Percentiles rank a stretch among this genome's conserved stretches.
Conservation (phyloP, 2,329 filamentous ascomycete species). For the Claviceps paspali region DNA sequence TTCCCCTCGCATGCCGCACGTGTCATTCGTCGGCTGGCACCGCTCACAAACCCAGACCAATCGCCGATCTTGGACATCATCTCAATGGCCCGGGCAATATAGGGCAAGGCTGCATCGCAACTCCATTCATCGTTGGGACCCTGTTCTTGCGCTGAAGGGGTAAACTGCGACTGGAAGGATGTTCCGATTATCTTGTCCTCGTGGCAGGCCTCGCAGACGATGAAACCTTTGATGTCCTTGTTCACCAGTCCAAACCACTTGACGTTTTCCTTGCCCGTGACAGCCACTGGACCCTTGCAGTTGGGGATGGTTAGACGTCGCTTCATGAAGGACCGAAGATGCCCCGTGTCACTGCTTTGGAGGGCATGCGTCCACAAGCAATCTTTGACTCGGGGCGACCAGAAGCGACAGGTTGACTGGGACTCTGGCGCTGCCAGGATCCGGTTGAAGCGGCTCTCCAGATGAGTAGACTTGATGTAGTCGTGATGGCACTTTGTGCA, state of each 20-base stretch:
- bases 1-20: conserved; percentile 16
- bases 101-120: conserved; percentile 17
- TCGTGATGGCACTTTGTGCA: conserved; percentile 27
- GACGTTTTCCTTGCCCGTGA: conserved; percentile 10
- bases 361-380: conserved; percentile 19
- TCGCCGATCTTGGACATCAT: conserved; percentile 11
- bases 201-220: conserved; percentile 24
- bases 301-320: conserved; percentile 12
- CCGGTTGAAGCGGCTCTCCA: conserved; percentile 16
- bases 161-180: conserved; percentile 17
- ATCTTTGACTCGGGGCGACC: conserved; percentile 18
- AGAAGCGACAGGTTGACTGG: conserved; percentile 17
- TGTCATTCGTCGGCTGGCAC: conserved; percentile 9
- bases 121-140: conserved; percentile 15
- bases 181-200: conserved; percentile 17
- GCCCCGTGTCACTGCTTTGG: conserved; percentile 11
- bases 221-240: conserved; percentile 16
- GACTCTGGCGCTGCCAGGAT: conserved; percentile 13
- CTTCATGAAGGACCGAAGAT: conserved; percentile 14
- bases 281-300: conserved; percentile 15
- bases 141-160: conserved; percentile 12
- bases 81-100: conserved; percentile 9
- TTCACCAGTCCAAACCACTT: conserved; percentile 18
- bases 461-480: conserved; percentile 16
- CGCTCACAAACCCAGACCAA: conserved; percentile 17